Conservation (phyloP, 2,329 filamentous ascomycete genomes). For the Phymatotrichopsis omnivora region DNA sequence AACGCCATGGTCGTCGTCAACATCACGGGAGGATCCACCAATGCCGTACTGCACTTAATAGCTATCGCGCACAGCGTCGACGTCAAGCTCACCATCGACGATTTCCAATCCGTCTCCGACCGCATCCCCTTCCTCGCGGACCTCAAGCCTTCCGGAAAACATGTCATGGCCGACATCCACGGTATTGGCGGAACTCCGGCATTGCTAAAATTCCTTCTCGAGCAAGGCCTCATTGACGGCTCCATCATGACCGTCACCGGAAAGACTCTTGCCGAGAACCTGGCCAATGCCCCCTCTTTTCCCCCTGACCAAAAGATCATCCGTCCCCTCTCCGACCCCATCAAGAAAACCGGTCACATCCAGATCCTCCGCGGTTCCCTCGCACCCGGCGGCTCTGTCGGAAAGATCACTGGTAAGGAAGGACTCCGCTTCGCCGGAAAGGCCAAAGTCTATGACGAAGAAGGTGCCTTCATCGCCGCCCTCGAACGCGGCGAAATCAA, state of each 20-base stretch:
- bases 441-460: conserved; percentile 59
- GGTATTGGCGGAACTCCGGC: conserved; percentile 49
- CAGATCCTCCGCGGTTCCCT: conserved; percentile 61
- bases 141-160: conserved; percentile 64
- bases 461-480: conserved; percentile 58
- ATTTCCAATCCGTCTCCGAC: conserved; percentile 75
- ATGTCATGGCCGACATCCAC: conserved; percentile 50
- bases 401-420: conserved; percentile 70
- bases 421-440: conserved; percentile 57
- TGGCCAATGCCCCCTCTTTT: conserved; percentile 52
- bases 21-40: conserved; percentile 74
- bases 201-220: conserved; percentile 48
- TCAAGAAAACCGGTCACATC: conserved; percentile 62
- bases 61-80: conserved; percentile 74
- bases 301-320: conserved; percentile 61
- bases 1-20: conserved; percentile 76
- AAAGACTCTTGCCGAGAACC: conserved; percentile 49
- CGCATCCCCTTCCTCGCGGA: conserved; percentile 70
- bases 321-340: conserved; percentile 55
- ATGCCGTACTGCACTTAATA: conserved; percentile 74
- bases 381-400: conserved; percentile 59
- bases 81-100: conserved; percentile 71
- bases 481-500: conserved; percentile 59
- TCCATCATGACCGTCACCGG: conserved; percentile 52
- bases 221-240: conserved; percentile 49